Evolutionary conservation across 1,284 basidiomycete genomes (phyloP).

Genomic region (Leccinum solheimii): DNA sequence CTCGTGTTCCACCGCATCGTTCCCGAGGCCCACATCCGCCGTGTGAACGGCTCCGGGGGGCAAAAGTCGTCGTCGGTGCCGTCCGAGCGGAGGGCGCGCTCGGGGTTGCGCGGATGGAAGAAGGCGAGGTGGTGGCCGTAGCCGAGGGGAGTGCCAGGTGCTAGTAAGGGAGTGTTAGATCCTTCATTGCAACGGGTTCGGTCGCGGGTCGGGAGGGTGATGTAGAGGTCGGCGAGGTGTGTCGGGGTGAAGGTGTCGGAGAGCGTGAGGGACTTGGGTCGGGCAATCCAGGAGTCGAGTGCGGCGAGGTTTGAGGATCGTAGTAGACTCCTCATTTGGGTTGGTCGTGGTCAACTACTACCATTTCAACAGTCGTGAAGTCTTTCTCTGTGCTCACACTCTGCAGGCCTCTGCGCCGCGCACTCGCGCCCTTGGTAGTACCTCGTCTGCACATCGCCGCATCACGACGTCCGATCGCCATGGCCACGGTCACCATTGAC

Average conservation of each 20-base stretch:
- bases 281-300: conserved; percentile 54
- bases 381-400: conserved; percentile 14
- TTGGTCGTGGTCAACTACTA: neutral
- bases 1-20: conserved; percentile 62
- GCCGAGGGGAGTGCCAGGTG: conserved; percentile 40
- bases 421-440: neutral
- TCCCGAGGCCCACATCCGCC: conserved; percentile 86
- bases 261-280: conserved; percentile 43
- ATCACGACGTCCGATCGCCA: conserved; percentile 13
- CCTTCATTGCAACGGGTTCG: conserved; percentile 37
- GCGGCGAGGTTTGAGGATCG: conserved; percentile 6
- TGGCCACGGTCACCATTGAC: neutral
- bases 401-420: conserved; percentile 33
- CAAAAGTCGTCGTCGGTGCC: conserved; percentile 73
- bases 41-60: conserved; percentile 72
- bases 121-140: conserved; percentile 74
- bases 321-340: neutral
- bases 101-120: conserved; percentile 68
- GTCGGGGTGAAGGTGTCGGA: conserved; percentile 50
- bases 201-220: conserved; percentile 72
- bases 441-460: neutral
- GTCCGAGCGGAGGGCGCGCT: conserved; percentile 59
- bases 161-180: neutral
- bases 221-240: conserved; percentile 59
- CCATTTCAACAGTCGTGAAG: conserved; percentile 19